Evolutionary conservation across 2,329 filamentous ascomycete species (phyloP), one percentile per base, ranked within the genome.

Genomic region (Exophiala sp.): DNA sequence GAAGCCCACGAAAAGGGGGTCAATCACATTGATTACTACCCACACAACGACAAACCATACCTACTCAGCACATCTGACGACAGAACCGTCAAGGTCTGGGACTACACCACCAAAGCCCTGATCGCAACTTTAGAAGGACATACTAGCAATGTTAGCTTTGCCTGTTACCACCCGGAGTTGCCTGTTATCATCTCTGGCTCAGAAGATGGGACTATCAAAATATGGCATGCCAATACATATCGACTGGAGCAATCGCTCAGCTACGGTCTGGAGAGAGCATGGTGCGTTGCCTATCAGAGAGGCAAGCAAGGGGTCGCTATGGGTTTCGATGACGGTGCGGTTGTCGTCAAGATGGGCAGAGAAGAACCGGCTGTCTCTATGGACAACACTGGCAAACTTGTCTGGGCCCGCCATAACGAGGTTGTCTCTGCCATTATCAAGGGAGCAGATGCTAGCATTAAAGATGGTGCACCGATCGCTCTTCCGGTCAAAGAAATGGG

Each of bases 151-250:
- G 93, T 98, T 41, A 96, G 90, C 2, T 98, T 97, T 65, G 93
- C 93, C 43, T 94, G 90, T 70, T 98, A 97, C 67, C 93, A 98
- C 70, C 93, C 93, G 1, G 91, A 97, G 70, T 75, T 98, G 42
- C 93, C 93, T 2, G 85, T 98, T 59, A 98, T 98, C 64, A 91
- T 98, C 49, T 97, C 93, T 19, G 93, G 93, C 62, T 97, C 91
- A 21, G 93, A 98, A 70, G 93, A 98, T 69, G 91, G 91, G 58
- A 95, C 90, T 0, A 83, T 98, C 66, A 94, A 95, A 70, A 90
- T 98, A 68, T 98, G 93, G 93, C 90, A 98, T 67, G 90, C 91
- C 58, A 96, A 95, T 65, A 98, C 93, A 46, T 97, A 97, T 70
- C 80, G 93, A 59, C 80, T 97, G 53, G 93, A 97, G 70, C 93